Evolutionary conservation across 192 early-diverging fungal species (phyloP), one percentile per base, ranked within the genome.

Genomic region (Linderina pennispora): DNA sequence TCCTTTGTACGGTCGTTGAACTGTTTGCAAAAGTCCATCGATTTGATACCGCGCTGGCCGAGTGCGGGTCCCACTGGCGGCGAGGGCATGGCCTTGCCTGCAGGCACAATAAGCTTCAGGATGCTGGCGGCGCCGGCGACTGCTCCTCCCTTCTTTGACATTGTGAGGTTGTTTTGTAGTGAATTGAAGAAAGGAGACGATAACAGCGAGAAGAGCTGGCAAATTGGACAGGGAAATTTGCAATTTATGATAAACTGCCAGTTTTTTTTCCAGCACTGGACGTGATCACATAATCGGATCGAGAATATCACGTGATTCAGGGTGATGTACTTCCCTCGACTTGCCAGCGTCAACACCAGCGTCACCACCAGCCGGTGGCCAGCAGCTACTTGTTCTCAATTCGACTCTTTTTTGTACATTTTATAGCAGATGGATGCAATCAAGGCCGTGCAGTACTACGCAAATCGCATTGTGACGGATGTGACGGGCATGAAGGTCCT

Each of bases 401-500:
- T n/a, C n/a, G n/a, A n/a, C n/a, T n/a, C n/a, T n/a, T n/a, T n/a
- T n/a, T n/a, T n/a, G n/a, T n/a, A n/a, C n/a, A n/a, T n/a, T n/a
- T n/a, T n/a, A n/a, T n/a, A n/a, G n/a, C n/a, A n/a, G 22, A 89
- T 92, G 89, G 87, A 92, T 51, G 58, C 83, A 22, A 71, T 92
- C 20, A 88, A 88, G 53, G 81, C 83, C 9, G 69, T 82, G 9
- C 88, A 97, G 77, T 79, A 77, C 55, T 99, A 99, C 74, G 79
- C 91, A 36, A 83, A 84, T 53, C 95, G 93, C 66, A 95, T 99
- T 84, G 76, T 92, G 43, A 50, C 69, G 20, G 92, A 97, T 36
- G 87, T 89, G 16, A 62, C 80, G 39, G 94, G 94, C n/a, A 97
- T 99, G 93, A 99, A 99, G 65, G 91, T 98, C 33, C 76, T 99